Base-by-base conservation (phyloP, 176 grass and related monocot species). In the Aegilops bicornis region DNA sequence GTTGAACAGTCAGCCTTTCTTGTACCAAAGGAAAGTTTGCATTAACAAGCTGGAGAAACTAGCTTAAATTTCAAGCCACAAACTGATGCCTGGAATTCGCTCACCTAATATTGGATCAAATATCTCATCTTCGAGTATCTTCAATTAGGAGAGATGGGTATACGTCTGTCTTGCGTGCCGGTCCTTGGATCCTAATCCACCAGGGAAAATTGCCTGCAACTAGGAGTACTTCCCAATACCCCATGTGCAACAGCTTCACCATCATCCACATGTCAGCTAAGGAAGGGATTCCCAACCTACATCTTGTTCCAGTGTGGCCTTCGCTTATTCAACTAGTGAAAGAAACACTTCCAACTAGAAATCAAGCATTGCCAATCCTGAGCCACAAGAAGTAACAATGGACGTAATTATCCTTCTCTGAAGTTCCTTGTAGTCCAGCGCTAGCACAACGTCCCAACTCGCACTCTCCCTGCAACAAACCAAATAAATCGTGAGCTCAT, bases 401-500 rank as follows among this genome's bases (percentile, higher is more conserved):
- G 96, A 94, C 29, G 77, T 87, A 88, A 96, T 77, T 78, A 96
- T 91, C 76, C 76, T 89, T 80, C 88, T 91, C 52, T 98, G 90
- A 22, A 94, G 79, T 80, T 92, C 88, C 70, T 89, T 96, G 84
- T 91, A 98, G 16, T 89, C 87, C 73, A 92, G 37, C 7, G 92
- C 82, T n/a, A 98, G 81, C 29, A 89, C 91, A 64, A 94, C 54
- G 32, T 98, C 96, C 93, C 96, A 98, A 78, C 64, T 77, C 8
- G 70, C 66, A 2, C 71, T 79, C 43, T 88, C 88, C 92, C 96
- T 94, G 79, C 37, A 87, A 76, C 50, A 59, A 83, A 56, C 36
- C 29, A 76, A 70, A 84, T 22, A 64, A 76, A 73, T 73, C 14
- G 25, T 63, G 10, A 9, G 15, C 7, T 50, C 0, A 25, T 63